Evolutionary conservation across 192 early-diverging fungal species (phyloP).

Genomic region (Coemansia sp.): DNA sequence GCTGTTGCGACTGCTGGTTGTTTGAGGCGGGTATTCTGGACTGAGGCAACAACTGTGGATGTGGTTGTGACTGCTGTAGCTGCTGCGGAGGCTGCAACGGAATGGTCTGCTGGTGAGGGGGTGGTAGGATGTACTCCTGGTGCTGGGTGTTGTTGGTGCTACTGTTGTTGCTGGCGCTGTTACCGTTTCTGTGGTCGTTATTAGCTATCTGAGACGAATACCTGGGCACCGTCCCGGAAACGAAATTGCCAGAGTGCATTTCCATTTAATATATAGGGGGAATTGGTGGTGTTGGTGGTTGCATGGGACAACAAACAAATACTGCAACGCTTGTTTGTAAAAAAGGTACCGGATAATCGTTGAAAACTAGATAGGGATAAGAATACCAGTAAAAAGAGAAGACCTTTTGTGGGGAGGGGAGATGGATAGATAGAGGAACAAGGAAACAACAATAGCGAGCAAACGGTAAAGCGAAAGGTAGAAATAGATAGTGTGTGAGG

Average conservation of each 20-base stretch:
- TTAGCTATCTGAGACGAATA: background rate
- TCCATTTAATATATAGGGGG: background rate
- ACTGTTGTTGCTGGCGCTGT: slow-evolving; percentile 11
- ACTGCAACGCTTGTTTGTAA: background rate
- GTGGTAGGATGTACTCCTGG: too few species aligned
- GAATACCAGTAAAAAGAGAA: background rate
- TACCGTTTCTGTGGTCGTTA: background rate
- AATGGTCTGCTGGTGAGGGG: too few species aligned
- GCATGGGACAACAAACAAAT: background rate
- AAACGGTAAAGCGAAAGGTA: background rate
- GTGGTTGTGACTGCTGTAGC: background rate
- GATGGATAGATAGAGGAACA: background rate
- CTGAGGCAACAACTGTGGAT: slow-evolving; percentile 2
- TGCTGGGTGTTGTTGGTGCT: background rate
- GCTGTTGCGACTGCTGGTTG: slow-evolving; percentile 11
- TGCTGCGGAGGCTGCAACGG: background rate
- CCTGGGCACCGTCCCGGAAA: background rate
- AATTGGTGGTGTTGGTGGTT: background rate
- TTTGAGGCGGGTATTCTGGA: slow-evolving; percentile 5
- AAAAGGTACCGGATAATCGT: background rate
- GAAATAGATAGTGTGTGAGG: too few species aligned
- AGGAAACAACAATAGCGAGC: background rate
- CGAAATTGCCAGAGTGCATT: slow-evolving; percentile 10
- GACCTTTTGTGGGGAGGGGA: background rate
- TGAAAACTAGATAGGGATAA: background rate